Percentiles rank a stretch among this genome's conserved stretches.
Evolutionary conservation across 1,284 basidiomycete genomes (phyloP).

Genomic region (Ceratobasidium sp.): DNA sequence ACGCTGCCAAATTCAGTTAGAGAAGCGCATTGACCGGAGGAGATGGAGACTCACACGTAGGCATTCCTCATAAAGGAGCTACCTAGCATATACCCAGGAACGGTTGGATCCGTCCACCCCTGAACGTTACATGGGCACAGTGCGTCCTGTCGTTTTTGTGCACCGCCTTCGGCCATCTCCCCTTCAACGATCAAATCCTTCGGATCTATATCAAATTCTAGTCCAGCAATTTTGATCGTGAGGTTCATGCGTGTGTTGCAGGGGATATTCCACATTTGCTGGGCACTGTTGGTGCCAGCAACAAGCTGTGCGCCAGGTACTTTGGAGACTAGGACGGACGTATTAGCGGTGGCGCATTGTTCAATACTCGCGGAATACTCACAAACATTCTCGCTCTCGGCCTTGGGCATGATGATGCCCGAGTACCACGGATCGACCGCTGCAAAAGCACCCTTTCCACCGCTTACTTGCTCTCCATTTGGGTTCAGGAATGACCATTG

Average conservation of each 20-base stretch:
- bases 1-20: neutral
- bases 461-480: constrained; percentile 1
- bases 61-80: constrained; percentile 33
- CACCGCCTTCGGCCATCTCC: neutral
- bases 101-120: constrained; percentile 11
- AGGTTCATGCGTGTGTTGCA: constrained; percentile 27
- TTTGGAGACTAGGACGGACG: constrained; percentile 8
- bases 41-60: constrained; percentile 18
- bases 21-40: neutral
- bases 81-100: constrained; percentile 33
- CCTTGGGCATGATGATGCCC: constrained; percentile 20
- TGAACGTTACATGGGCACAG: constrained; percentile 23
- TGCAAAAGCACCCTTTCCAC: constrained; percentile 11
- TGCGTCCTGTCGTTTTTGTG: constrained; percentile 18
- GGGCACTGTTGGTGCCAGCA: neutral
- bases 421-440: constrained; percentile 31
- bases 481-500: constrained; percentile 20
- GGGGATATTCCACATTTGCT: constrained; percentile 20
- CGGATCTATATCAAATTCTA: constrained; percentile 21
- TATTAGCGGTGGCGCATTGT: neutral
- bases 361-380: neutral
- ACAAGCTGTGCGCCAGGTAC: constrained; percentile 23
- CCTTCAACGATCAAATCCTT: constrained; percentile 15
- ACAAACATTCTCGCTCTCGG: constrained; percentile 25
- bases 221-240: constrained; percentile 11